Evolutionary conservation across 441 rosid genomes (phyloP).

Genomic region (Rhodomyrtus psidioides): DNA sequence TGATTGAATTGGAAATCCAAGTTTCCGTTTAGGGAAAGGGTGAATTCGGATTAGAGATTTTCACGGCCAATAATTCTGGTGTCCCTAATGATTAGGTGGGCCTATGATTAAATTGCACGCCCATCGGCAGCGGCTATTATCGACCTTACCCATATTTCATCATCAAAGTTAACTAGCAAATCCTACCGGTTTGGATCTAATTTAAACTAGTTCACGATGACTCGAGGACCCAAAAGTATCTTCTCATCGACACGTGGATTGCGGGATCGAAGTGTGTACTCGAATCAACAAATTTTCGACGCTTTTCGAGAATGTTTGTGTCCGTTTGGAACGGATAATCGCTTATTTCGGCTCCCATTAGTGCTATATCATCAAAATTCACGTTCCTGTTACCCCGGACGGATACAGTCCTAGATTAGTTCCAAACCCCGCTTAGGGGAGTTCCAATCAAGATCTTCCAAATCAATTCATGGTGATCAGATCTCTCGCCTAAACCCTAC

Average conservation of each 20-base stretch:
- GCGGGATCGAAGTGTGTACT: neutral
- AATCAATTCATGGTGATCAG: neutral
- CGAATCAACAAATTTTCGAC: rapidly evolving
- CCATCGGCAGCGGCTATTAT: neutral
- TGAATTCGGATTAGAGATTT: neutral
- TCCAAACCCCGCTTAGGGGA: neutral
- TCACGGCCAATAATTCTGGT: neutral
- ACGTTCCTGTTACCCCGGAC: neutral
- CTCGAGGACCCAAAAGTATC: neutral
- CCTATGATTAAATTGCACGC: neutral
- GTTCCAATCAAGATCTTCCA: neutral
- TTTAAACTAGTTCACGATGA: neutral
- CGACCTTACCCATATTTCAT: neutral
- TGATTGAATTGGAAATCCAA: neutral
- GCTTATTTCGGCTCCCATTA: neutral
- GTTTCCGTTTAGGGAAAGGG: neutral
- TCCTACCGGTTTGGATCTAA: neutral
- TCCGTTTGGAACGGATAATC: neutral
- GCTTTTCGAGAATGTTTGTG: neutral
- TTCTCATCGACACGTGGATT: neutral
- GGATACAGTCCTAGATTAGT: neutral
- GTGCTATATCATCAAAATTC: neutral
- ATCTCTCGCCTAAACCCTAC: neutral
- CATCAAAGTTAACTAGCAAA: neutral
- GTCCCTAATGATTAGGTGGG: neutral